phyloP scores from a whole-genome alignment of 2,329 filamentous ascomycete genomes.

The Penicillium sp. region DNA sequence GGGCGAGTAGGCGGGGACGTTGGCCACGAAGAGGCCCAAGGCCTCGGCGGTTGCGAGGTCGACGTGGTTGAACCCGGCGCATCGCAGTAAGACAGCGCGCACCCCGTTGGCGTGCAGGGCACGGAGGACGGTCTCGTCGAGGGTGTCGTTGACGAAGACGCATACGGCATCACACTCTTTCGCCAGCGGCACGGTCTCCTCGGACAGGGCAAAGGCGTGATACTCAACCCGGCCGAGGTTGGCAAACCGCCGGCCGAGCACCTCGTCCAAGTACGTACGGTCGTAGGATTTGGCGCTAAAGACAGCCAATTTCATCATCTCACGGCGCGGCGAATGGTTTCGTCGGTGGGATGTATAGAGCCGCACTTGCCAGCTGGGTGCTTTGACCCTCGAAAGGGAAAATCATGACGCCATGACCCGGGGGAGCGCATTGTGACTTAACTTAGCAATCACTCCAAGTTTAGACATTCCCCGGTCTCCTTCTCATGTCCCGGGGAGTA shows the following conservation, averaged over 20 bases:
- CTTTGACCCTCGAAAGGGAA: too few species aligned
- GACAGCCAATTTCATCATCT: conserved; percentile 57
- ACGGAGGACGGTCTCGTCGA: conserved; percentile 53
- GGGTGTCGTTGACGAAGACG: conserved; percentile 65
- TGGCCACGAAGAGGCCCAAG: conserved; percentile 60
- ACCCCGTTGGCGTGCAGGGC: conserved; percentile 52
- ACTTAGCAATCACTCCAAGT: too few species aligned
- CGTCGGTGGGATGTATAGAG: too few species aligned
- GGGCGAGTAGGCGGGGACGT: conserved; percentile 66
- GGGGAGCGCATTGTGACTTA: too few species aligned
- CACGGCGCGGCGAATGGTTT: too few species aligned
- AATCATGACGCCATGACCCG: background rate
- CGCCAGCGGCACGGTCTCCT: conserved; percentile 57
- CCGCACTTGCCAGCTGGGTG: too few species aligned
- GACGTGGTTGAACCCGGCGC: conserved; percentile 67
- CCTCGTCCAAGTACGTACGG: conserved; percentile 52
- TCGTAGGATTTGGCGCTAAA: conserved; percentile 66
- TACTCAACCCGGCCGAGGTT: conserved; percentile 52
- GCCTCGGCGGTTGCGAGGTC: conserved; percentile 56
- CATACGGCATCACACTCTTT: conserved; percentile 58
- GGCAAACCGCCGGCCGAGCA: conserved; percentile 28
- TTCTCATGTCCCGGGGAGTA: too few species aligned
- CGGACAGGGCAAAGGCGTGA: conserved; percentile 57
- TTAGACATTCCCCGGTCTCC: too few species aligned
- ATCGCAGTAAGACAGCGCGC: conserved; percentile 61